Conservation (phyloP, 768 basidiomycete genomes). For the Ramaria rubella region DNA sequence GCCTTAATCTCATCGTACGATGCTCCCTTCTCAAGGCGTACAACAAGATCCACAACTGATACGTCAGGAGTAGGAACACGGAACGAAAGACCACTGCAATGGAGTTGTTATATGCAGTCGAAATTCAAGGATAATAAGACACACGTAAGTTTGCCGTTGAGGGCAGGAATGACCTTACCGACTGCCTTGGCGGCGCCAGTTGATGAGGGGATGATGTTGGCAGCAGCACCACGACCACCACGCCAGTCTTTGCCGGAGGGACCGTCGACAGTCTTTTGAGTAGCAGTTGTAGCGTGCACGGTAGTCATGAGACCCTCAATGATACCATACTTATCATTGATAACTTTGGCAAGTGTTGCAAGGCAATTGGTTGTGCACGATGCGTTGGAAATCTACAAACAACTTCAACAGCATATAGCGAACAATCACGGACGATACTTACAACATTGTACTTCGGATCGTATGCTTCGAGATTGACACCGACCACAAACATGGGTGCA, state of each 20-base stretch:
- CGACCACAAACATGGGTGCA: slow-evolving; percentile 90
- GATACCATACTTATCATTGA: slow-evolving; percentile 95
- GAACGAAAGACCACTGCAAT: slow-evolving; percentile 83
- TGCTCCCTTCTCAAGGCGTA: slow-evolving; percentile 79
- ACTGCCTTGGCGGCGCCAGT: slow-evolving; percentile 99
- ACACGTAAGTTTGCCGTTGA: slow-evolving; percentile 98
- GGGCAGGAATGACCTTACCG: slow-evolving; percentile 91
- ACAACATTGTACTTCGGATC: slow-evolving; percentile 83
- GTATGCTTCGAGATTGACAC: slow-evolving; percentile 93
- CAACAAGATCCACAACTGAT: slow-evolving; percentile 96
- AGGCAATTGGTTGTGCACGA: slow-evolving; percentile 99
- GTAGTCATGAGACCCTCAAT: slow-evolving; percentile 98
- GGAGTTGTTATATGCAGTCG: slow-evolving; percentile 1
- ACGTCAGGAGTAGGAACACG: slow-evolving; percentile 95
- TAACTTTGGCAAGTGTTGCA: slow-evolving; percentile 96
- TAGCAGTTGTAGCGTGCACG: slow-evolving; percentile 94
- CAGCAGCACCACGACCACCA: slow-evolving; percentile 90
- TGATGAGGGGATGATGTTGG: slow-evolving; percentile 99
- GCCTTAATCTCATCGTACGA: slow-evolving; percentile 89
- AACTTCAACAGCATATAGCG: slow-evolving; percentile 1
- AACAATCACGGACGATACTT: slow-evolving; percentile 27
- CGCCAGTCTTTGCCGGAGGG: slow-evolving; percentile 97
- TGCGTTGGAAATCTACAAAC: slow-evolving; percentile 83
- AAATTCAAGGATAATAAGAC: slow-evolving; percentile 21
- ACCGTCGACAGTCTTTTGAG: slow-evolving; percentile 92